A percentile compares a stretch with the other conserved stretches of the same genome.
Evolutionary conservation across 345 rosid genomes (phyloP).

Genomic region (Luvunga scandens): DNA sequence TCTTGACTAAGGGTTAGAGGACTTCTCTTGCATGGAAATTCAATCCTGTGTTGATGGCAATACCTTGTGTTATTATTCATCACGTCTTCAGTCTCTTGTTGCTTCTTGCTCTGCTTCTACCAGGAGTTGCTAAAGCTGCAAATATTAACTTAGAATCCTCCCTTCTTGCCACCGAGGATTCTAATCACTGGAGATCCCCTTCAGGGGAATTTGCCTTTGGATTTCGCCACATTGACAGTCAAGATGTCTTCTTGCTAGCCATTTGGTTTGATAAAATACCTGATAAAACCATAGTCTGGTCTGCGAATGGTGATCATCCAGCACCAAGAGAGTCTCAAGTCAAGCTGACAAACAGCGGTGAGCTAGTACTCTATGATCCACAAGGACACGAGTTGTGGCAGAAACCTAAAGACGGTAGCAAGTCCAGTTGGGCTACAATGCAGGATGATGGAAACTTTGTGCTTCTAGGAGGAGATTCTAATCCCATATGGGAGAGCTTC

Average conservation of each 20-base stretch:
- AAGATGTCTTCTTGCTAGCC: conserved; percentile 22
- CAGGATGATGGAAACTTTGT: conserved; percentile 11
- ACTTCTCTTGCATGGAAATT: too few relatives aligned
- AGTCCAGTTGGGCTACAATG: not conserved
- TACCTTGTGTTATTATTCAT: not conserved
- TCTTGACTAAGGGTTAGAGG: not conserved
- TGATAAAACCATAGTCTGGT: conserved; percentile 24
- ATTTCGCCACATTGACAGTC: conserved; percentile 3
- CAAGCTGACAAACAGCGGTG: conserved; percentile 1
- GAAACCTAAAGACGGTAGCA: not conserved
- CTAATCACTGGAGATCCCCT: conserved; percentile 20
- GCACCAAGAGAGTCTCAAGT: not conserved
- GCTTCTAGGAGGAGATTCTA: not conserved
- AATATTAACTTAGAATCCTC: conserved; percentile 2
- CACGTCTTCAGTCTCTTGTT: not conserved
- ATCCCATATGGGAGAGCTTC: conserved; percentile 9
- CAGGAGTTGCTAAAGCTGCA: not conserved
- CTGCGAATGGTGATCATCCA: conserved; percentile 5
- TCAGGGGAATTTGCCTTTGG: conserved; percentile 32
- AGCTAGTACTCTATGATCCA: not conserved
- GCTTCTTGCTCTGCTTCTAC: not conserved
- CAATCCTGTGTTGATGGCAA: not conserved
- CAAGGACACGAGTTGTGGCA: not conserved
- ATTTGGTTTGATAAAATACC: conserved; percentile 33
- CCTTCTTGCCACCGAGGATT: conserved; percentile 15